Evolutionary conservation across 768 basidiomycete species (phyloP), one percentile per base, ranked within the genome.

Genomic region (Lactarius vividus): DNA sequence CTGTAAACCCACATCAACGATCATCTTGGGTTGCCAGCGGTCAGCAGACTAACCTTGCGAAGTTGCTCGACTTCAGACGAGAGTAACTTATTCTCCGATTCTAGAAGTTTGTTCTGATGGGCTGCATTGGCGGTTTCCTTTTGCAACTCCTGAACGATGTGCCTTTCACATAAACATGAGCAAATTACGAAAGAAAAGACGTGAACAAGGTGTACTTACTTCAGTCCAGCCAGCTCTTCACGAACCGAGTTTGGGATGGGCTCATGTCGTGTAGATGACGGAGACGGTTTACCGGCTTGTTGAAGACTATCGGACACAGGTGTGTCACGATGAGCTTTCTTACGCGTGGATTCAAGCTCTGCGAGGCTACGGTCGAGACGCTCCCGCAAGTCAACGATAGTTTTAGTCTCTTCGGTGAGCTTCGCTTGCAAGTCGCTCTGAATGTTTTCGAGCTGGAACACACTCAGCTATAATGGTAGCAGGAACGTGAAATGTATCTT

Each of bases 111-210:
- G 73, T 85, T 86, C 66, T 83, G 83, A 66, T 92, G 88, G 8
- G 82, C 76, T 1, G 83, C 74, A 29, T 81, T 77, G 3, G 85
- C 73, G 71, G 86, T 91, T 76, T 97, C 95, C 71, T 90, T 89
- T 72, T 92, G 91, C 46, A 97, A 80, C 71, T 94, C 91, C 73
- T 92, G 89, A 26, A 97, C 86, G 71, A 97, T 92, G 72, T 93
- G 88, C 76, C 91, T 67, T 67, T 33, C 33, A 44, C 23, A 67
- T 92, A 66, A 1, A 20, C 60, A 58, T 11, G 54, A 29, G 56
- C 64, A 18, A 31, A 62, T 58, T 13, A 59, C 15, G 49, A 8
- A 46, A 61, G 20, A 39, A 8, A 52, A 35, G 15, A 31, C 26
- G n/a, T 33, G 16, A 42, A 49, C 18, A 39, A 46, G 35, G 56